These are phyloP conservation scores for Aspergillus saccharolyticus DNA, from an alignment of 495 filamentous ascomycete genomes.

Conservation along the genomic window DNA sequence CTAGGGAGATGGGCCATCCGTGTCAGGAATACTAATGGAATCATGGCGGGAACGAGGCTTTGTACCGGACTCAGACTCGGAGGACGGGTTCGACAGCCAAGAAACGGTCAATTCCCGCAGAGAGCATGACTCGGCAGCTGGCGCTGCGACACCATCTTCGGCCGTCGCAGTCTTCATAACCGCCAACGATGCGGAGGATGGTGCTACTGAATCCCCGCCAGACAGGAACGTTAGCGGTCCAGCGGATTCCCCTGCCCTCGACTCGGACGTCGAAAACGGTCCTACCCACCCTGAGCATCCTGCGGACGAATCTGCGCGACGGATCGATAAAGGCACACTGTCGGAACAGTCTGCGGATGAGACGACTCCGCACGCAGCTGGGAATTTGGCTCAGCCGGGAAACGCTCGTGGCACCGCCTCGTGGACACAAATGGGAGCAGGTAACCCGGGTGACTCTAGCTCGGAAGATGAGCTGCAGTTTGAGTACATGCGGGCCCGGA, in stretches of 20 bases:
- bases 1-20: slow-evolving; percentile 40
- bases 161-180: not conserved
- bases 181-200: not conserved
- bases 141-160: slow-evolving; percentile 3
- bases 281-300: not conserved
- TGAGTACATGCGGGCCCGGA: slow-evolving; percentile 14
- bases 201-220: not conserved
- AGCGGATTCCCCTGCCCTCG: not conserved
- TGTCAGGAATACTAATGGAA: slow-evolving; percentile 49
- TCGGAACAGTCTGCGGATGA: not conserved
- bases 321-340: not conserved
- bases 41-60: slow-evolving; percentile 58
- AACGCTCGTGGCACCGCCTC: slow-evolving; percentile 6
- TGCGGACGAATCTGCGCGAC: not conserved
- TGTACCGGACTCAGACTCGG: slow-evolving; percentile 59
- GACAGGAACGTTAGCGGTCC: not conserved
- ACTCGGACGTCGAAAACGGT: not conserved
- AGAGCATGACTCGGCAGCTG: slow-evolving; percentile 17
- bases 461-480: slow-evolving; percentile 35
- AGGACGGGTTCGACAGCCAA: slow-evolving; percentile 46
- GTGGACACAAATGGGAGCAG: slow-evolving; percentile 13
- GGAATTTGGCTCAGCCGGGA: not conserved
- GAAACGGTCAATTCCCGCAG: slow-evolving; percentile 17
- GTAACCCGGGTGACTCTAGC: slow-evolving; percentile 21
- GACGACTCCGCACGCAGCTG: not conserved